phyloP scores from a whole-genome alignment of 257 asterid genomes.

The Cordia subcordata region DNA sequence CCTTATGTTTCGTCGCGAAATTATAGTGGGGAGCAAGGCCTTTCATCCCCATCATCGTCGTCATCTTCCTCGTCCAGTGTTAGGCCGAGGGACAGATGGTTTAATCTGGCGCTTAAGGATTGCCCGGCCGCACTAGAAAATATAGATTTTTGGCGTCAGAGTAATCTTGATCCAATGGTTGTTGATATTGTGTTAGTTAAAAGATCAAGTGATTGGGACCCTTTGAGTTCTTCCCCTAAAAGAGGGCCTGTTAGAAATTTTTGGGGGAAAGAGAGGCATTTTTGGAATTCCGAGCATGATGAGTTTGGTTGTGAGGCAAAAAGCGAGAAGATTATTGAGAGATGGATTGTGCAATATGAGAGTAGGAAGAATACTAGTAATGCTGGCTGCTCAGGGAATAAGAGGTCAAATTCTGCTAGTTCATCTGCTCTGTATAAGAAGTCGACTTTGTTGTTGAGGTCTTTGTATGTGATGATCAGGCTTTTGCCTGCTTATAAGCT shows the following conservation, averaged over 20 bases:
- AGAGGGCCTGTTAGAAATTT: slow-evolving; percentile 23
- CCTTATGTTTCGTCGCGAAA: slow-evolving; percentile 80
- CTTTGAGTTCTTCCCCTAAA: slow-evolving; percentile 46
- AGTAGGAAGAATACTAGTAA: slow-evolving; percentile 42
- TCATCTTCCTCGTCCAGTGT: slow-evolving; percentile 60
- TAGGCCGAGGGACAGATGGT: slow-evolving; percentile 88
- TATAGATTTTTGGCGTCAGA: slow-evolving; percentile 83
- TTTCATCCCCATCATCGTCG: slow-evolving; percentile 68
- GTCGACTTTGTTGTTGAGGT: slow-evolving; percentile 62
- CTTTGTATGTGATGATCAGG: slow-evolving; percentile 67
- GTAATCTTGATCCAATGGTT: slow-evolving; percentile 75
- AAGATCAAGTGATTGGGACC: slow-evolving; percentile 53
- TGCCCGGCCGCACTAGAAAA: slow-evolving; percentile 86
- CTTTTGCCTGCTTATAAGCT: slow-evolving; percentile 85
- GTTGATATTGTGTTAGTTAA: slow-evolving; percentile 68
- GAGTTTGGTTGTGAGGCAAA: slow-evolving; percentile 41
- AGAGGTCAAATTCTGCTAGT: slow-evolving; percentile 48
- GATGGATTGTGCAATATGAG: slow-evolving; percentile 87
- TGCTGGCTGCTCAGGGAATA: slow-evolving; percentile 38
- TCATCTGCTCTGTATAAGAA: slow-evolving; percentile 62
- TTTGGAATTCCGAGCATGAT: slow-evolving; percentile 51
- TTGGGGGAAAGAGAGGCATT: slow-evolving; percentile 37
- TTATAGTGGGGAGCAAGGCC: slow-evolving; percentile 67
- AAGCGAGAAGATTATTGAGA: slow-evolving; percentile 68
- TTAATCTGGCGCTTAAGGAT: slow-evolving; percentile 72